Evolutionary conservation across 306 rosid genomes (phyloP).

Genomic region (Ormosia emarginata): DNA sequence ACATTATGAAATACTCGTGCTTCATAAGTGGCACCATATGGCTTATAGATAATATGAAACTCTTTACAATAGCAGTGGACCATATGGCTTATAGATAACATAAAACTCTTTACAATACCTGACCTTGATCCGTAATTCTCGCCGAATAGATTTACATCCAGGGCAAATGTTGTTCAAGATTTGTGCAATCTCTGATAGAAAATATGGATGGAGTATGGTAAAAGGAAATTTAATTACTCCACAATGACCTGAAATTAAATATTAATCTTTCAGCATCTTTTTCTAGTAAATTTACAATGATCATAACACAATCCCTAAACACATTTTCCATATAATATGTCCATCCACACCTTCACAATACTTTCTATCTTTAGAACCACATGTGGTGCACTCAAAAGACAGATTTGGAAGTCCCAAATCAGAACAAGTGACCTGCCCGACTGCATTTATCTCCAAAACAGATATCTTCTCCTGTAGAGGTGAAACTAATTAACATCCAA

Average conservation of each 20-base stretch:
- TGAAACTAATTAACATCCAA: slow-evolving; percentile 21
- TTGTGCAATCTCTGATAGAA: slow-evolving; percentile 67
- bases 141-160: slow-evolving; percentile 67
- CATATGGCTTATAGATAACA: neutral
- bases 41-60: neutral
- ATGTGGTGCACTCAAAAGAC: slow-evolving; percentile 63
- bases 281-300: neutral
- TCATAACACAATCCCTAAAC: slow-evolving; percentile 16
- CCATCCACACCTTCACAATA: slow-evolving; percentile 68
- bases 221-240: slow-evolving; percentile 73
- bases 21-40: neutral
- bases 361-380: slow-evolving; percentile 57
- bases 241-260: slow-evolving; percentile 73
- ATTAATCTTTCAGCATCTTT: slow-evolving; percentile 28
- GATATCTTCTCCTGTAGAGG: slow-evolving; percentile 62
- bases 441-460: slow-evolving; percentile 45
- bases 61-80: neutral
- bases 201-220: slow-evolving; percentile 72
- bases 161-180: slow-evolving; percentile 86
- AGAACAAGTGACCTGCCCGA: slow-evolving; percentile 72
- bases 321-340: slow-evolving; percentile 12
- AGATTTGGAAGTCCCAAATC: slow-evolving; percentile 85
- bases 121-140: slow-evolving; percentile 62
- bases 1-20: too few relatives aligned
- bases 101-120: slow-evolving; percentile 28